phyloP scores from a whole-genome alignment of 2,329 filamentous ascomycete genomes.

The Nemania sp. region DNA sequence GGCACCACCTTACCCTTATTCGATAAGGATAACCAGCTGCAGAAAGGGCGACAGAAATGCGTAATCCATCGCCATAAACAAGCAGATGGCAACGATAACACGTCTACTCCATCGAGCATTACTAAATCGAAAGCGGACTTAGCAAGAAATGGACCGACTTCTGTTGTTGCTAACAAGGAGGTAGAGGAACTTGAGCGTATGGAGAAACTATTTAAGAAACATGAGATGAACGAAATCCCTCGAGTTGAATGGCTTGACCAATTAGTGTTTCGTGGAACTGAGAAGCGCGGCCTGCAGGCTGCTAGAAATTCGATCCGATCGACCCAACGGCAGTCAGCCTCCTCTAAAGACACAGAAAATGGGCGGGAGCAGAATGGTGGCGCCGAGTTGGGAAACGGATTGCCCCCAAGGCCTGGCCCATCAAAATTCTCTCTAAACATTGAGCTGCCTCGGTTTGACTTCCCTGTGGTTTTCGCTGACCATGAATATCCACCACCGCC shows the following conservation, averaged over 20 bases:
- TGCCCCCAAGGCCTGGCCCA: slow-evolving; percentile 60
- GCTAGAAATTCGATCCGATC: slow-evolving; percentile 73
- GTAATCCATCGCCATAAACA: slow-evolving; percentile 82
- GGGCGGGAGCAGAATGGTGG: slow-evolving; percentile 51
- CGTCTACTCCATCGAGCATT: slow-evolving; percentile 79
- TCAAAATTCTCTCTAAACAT: slow-evolving; percentile 85
- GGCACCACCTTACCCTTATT: slow-evolving; percentile 95
- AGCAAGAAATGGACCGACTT: slow-evolving; percentile 59
- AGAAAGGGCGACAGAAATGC: slow-evolving; percentile 94
- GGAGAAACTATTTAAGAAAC: slow-evolving; percentile 93
- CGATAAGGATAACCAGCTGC: slow-evolving; percentile 88
- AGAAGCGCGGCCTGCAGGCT: slow-evolving; percentile 77
- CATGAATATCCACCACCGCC: slow-evolving; percentile 90
- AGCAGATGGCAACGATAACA: slow-evolving; percentile 86
- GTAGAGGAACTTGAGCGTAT: slow-evolving; percentile 88
- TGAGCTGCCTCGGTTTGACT: slow-evolving; percentile 94
- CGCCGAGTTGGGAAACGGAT: slow-evolving; percentile 51
- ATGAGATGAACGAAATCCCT: slow-evolving; percentile 96
- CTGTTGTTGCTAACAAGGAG: slow-evolving; percentile 72
- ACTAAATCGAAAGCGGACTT: slow-evolving; percentile 65
- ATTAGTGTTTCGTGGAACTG: slow-evolving; percentile 89
- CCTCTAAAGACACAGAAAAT: slow-evolving; percentile 51
- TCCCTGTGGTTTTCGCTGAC: slow-evolving; percentile 94
- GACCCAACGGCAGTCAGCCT: slow-evolving; percentile 61
- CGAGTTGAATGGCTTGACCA: slow-evolving; percentile 96